Evolutionary conservation across 2,329 filamentous ascomycete species (phyloP).

Genomic region (Akanthomyces lecanii): DNA sequence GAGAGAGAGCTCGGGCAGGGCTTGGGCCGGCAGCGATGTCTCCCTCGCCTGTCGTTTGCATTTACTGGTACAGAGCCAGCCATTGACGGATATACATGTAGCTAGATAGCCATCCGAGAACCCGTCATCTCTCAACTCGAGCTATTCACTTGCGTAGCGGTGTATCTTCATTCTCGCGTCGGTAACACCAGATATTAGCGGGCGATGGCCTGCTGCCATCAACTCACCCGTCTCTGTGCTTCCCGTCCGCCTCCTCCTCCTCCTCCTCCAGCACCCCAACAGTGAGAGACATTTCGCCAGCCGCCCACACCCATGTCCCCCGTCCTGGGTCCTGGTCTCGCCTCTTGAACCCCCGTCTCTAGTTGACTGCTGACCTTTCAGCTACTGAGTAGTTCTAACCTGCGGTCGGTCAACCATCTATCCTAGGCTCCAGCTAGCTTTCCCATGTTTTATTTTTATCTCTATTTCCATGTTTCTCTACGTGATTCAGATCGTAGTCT

Average conservation of each 20-base stretch:
- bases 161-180: not conserved
- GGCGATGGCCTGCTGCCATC: not conserved
- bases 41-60: too few relatives aligned
- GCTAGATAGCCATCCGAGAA: too few relatives aligned
- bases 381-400: not conserved
- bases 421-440: not conserved
- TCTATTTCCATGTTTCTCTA: not conserved
- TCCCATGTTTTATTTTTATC: not conserved
- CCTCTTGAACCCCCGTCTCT: not conserved
- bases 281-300: not conserved
- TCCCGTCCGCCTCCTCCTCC: not conserved
- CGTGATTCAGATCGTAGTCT: constrained; percentile 2
- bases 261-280: not conserved
- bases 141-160: too few relatives aligned
- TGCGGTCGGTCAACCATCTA: constrained; percentile 2
- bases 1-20: too few relatives aligned
- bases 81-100: too few relatives aligned
- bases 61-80: too few relatives aligned
- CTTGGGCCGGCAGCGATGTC: too few relatives aligned
- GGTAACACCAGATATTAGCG: constrained; percentile 8
- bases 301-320: not conserved
- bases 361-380: constrained; percentile 1
- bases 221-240: not conserved
- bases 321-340: not conserved
- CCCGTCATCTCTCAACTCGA: too few relatives aligned